Evolutionary conservation across 2,329 filamentous ascomycete genomes (phyloP).

Genomic region (Iodosphaeria phyllophila): DNA sequence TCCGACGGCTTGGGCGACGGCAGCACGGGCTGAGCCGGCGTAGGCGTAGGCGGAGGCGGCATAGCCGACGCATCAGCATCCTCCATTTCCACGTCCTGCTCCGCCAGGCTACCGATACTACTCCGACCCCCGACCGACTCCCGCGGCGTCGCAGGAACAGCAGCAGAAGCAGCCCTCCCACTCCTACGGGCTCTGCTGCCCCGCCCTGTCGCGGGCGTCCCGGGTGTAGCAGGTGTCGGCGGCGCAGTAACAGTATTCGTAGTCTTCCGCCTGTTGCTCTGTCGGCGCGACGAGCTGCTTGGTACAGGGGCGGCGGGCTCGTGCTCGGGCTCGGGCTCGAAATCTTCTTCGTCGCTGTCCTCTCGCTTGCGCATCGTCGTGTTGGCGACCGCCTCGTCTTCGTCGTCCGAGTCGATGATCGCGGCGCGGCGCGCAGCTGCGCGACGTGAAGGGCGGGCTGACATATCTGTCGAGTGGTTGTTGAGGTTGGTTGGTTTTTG

Average conservation of each 20-base stretch:
- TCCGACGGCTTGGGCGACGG: no score
- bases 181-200: no score
- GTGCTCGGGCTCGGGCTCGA: conserved; percentile 45
- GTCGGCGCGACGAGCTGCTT: conserved; percentile 2
- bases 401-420: conserved; percentile 62
- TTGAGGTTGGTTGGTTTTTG: conserved; percentile 1
- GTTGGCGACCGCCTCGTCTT: conserved; percentile 40
- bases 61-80: no score
- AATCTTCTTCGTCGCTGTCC: conserved; percentile 54
- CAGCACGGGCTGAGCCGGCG: conserved; percentile 22
- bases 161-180: no score
- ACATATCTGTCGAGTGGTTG: conserved; percentile 7
- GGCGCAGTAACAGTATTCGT: no score
- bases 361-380: conserved; percentile 31
- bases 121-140: no score
- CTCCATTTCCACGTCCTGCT: no score
- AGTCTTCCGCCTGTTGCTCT: conserved; percentile 16
- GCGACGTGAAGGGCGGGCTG: conserved; percentile 21
- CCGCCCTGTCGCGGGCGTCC: no score
- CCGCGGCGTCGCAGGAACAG: no score
- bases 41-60: conserved; percentile 18
- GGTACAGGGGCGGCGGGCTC: no score
- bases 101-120: no score
- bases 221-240: no score
- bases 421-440: conserved; percentile 42